These are phyloP conservation scores for Berkeleyomyces rouxiae DNA, from an alignment of 2,329 filamentous ascomycete species.

Conservation along the genomic window DNA sequence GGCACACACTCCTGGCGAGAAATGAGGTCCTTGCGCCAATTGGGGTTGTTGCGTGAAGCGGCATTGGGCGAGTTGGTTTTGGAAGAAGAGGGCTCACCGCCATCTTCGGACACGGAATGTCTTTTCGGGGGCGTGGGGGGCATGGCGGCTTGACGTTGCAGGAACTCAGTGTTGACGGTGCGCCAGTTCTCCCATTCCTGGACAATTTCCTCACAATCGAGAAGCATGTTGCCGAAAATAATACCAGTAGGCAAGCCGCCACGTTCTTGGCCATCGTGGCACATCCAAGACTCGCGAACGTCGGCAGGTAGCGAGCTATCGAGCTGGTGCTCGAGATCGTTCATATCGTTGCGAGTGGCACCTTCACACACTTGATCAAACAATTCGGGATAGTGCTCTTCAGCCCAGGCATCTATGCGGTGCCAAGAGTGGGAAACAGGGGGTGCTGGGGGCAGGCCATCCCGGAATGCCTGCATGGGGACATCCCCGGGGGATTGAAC, in stretches of 20 bases:
- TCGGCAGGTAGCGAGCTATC: slow-evolving; percentile 90
- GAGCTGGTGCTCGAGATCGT: slow-evolving; percentile 88
- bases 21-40: slow-evolving; percentile 73
- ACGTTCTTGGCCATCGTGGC: slow-evolving; percentile 95
- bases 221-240: slow-evolving; percentile 83
- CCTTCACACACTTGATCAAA: slow-evolving; percentile 87
- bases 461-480: slow-evolving; percentile 88
- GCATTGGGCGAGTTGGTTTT: slow-evolving; percentile 23
- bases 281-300: slow-evolving; percentile 74
- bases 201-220: slow-evolving; percentile 95
- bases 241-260: slow-evolving; percentile 81
- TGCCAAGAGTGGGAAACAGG: slow-evolving; percentile 82
- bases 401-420: slow-evolving; percentile 84
- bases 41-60: slow-evolving; percentile 33
- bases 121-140: slow-evolving; percentile 29
- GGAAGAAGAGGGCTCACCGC: slow-evolving; percentile 51
- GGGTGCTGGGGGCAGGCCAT: slow-evolving; percentile 77
- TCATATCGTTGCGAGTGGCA: slow-evolving; percentile 84
- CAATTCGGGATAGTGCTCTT: slow-evolving; percentile 88
- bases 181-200: slow-evolving; percentile 98
- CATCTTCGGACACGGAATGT: slow-evolving; percentile 38
- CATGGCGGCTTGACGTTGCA: slow-evolving; percentile 35
- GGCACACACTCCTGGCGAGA: slow-evolving; percentile 79
- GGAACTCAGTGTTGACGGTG: slow-evolving; percentile 76
- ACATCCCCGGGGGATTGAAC: slow-evolving; percentile 65